Conservation (phyloP, 139 green algal species). For the Pleodorina starrii region DNA sequence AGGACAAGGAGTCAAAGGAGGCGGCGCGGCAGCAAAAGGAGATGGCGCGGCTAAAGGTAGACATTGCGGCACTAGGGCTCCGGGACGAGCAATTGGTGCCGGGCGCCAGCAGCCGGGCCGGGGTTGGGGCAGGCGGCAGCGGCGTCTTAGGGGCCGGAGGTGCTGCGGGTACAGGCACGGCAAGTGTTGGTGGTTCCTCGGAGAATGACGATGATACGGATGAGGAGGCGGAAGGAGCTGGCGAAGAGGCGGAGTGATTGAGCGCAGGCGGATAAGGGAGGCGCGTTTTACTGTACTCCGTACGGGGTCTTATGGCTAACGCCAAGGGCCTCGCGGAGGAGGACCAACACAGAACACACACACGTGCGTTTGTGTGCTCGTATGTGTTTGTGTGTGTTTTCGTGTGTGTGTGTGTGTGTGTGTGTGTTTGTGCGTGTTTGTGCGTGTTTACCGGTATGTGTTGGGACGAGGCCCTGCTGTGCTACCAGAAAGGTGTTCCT, state of each 20-base stretch:
- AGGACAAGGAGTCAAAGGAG: conserved; percentile 66
- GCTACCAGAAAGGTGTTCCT: no score
- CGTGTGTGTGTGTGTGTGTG: background rate
- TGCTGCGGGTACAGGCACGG: background rate
- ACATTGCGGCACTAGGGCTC: conserved; percentile 52
- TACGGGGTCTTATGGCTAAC: no score
- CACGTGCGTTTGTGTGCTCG: background rate
- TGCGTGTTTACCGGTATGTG: no score
- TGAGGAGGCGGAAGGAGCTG: background rate
- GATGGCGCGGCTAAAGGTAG: conserved; percentile 70
- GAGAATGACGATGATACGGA: background rate
- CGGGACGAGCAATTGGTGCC: background rate
- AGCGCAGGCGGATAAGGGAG: no score
- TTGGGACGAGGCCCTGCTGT: no score
- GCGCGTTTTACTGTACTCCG: no score
- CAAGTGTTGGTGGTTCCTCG: background rate
- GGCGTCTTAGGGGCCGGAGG: background rate
- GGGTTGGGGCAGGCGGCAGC: background rate
- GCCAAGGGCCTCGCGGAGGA: background rate
- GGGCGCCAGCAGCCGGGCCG: background rate
- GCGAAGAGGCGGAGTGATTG: background rate
- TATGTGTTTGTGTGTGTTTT: background rate
- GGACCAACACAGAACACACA: background rate
- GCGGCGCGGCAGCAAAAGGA: conserved; percentile 62
- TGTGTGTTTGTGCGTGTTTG: no score